phyloP scores from a whole-genome alignment of 2,329 filamentous ascomycete species.

The Xylaria multiplex region DNA sequence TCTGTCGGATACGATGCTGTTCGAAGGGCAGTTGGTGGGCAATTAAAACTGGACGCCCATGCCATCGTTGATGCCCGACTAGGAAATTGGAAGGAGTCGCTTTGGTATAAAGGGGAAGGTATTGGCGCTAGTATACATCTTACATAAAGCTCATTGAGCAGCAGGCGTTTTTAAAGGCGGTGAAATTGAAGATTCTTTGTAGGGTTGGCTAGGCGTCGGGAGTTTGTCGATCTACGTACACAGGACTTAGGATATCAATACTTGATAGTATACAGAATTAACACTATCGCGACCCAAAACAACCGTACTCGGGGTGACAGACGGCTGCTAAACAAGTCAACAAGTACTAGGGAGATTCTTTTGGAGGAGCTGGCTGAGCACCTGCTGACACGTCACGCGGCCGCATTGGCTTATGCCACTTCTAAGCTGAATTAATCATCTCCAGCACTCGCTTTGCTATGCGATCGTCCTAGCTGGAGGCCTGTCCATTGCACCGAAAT shows the following conservation, averaged over 20 bases:
- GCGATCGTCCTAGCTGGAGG: conserved; percentile 20
- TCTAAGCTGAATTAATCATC: conserved; percentile 5
- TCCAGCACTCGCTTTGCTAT: neutral
- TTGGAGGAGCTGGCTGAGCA: neutral
- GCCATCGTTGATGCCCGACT: conserved; percentile 80
- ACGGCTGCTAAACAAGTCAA: neutral
- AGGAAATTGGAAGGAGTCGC: conserved; percentile 75
- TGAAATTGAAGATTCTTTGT: conserved; percentile 6
- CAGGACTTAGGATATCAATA: conserved; percentile 1
- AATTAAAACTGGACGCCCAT: conserved; percentile 78
- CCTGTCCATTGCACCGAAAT: neutral
- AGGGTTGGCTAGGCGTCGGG: conserved; percentile 19
- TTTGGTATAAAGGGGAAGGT: conserved; percentile 76
- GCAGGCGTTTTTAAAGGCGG: conserved; percentile 10
- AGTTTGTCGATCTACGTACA: conserved; percentile 13
- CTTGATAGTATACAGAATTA: conserved; percentile 2
- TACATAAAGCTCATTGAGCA: conserved; percentile 24
- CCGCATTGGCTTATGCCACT: conserved; percentile 6
- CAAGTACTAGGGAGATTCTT: neutral
- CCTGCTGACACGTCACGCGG: conserved; percentile 12
- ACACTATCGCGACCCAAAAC: neutral
- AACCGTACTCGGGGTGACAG: neutral
- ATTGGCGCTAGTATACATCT: conserved; percentile 66
- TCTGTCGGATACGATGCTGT: conserved; percentile 86
- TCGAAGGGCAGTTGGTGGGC: conserved; percentile 80